Base-by-base conservation (phyloP, 805 yeast genomes). In the Ogataea saltuana region DNA sequence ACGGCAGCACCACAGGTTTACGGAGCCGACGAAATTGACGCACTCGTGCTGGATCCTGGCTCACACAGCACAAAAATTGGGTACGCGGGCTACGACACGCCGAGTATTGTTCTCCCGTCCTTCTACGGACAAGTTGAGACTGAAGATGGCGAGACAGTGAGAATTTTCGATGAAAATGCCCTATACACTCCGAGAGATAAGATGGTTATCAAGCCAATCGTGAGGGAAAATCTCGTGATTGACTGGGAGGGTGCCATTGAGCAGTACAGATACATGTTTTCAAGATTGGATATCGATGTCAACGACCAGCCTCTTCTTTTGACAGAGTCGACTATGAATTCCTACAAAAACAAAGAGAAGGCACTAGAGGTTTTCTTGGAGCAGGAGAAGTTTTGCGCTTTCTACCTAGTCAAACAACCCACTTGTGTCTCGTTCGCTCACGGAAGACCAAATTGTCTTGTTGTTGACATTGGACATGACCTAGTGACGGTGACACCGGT, bases 1-100 rank as follows among this genome's bases (percentile, higher is more conserved):
- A 58, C 65, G 6, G 60, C 70, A n/a, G 72, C 75, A 6, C 69
- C 76, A 25, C 80, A 74, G 51, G 73, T 74, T 1, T 76, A 74
- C 50, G 81, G 81, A 20, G 81, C 80, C 16, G 93, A 91, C 67
- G 99, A 91, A 63, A 83, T 93, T 50, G 81, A 88, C 50, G 96
- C 98, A 20, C 74, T 93, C 2, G 95, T 91, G 25, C 71, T 91
- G 19, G 98, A 93, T 59, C 90, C 96, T 1, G 98, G 98, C 26
- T 83, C 96, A 9, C 80, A 74, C 48, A 69, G 80, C 46, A 88
- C 97, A 6, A 80, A 91, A 41, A 80, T 84, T 15, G 99, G 99
- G 1, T 89, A 79, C 64, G 90, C 97, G 3, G 98, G 98, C 9
- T 91, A 88, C 44, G 97, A 90, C 60, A 75, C 79, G 41, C 99